phyloP scores from a whole-genome alignment of 75 land plant species.

The Isoetes taiwanensis region DNA sequence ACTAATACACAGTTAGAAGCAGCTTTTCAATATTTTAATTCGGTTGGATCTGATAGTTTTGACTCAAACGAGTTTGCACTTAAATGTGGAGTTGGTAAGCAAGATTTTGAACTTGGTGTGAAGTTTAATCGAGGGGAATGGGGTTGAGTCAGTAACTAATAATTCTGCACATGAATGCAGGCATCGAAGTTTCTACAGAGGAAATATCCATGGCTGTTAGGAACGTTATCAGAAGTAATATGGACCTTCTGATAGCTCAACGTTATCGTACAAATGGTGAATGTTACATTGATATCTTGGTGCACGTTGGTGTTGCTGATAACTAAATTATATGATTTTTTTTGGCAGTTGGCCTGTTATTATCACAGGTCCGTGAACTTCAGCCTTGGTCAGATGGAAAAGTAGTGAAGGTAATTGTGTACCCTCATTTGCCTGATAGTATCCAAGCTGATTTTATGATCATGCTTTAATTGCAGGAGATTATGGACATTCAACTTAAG shows the following conservation, averaged over 20 bases:
- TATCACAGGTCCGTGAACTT: slow-evolving; percentile 54
- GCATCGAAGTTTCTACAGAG: slow-evolving; percentile 63
- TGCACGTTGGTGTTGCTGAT: too few relatives aligned
- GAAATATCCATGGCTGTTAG: slow-evolving; percentile 46
- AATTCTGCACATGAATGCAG: slow-evolving; percentile 17
- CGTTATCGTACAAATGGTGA: slow-evolving; percentile 81
- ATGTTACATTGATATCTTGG: too few relatives aligned
- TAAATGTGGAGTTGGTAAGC: slow-evolving; percentile 88
- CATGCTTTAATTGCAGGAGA: slow-evolving; percentile 28
- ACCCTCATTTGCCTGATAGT: not conserved
- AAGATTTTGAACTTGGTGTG: not conserved
- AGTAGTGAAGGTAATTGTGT: slow-evolving; percentile 49
- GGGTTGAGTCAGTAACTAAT: not conserved
- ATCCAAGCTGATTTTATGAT: not conserved
- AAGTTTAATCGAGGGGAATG: not conserved
- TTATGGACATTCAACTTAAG: slow-evolving; percentile 47
- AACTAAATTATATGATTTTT: too few relatives aligned
- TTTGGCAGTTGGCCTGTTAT: slow-evolving; percentile 68
- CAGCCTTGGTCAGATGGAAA: slow-evolving; percentile 93
- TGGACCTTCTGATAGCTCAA: slow-evolving; percentile 42
- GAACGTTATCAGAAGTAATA: slow-evolving; percentile 47
- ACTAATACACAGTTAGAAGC: slow-evolving; percentile 77
- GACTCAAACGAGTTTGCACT: slow-evolving; percentile 55
- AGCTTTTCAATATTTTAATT: slow-evolving; percentile 47
- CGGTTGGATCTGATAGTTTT: slow-evolving; percentile 43